Percentiles rank a stretch among this genome's conserved stretches.
Conservation (phyloP, 306 rosid species). For the Carpinus fangiana region DNA sequence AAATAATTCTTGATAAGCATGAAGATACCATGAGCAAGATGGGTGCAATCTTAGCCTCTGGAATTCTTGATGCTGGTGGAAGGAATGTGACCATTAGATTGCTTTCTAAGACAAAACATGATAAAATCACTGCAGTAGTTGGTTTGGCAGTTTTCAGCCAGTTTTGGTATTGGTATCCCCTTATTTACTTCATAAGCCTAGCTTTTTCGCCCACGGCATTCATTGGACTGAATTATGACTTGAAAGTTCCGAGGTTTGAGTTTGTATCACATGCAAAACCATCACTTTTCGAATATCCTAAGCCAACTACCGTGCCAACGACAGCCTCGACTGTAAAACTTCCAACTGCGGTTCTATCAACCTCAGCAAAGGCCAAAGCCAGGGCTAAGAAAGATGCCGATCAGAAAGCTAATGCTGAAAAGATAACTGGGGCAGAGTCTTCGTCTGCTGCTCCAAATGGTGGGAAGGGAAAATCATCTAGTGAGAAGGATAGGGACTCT, state of each 20-base stretch:
- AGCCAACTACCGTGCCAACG: constrained; percentile 77
- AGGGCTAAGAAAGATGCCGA: constrained; percentile 97
- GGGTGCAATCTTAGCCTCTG: constrained; percentile 99
- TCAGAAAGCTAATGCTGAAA: constrained; percentile 79
- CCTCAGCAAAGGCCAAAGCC: constrained; percentile 96
- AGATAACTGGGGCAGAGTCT: constrained; percentile 55
- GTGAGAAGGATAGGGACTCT: constrained; percentile 83
- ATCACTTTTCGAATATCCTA: constrained; percentile 91
- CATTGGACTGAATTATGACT: constrained; percentile 84
- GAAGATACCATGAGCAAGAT: constrained; percentile 99
- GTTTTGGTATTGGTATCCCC: constrained; percentile 99
- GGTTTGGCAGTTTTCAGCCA: constrained; percentile 99
- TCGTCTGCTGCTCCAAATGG: constrained; percentile 47
- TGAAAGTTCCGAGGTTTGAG: constrained; percentile 88
- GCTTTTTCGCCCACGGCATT: constrained; percentile 93
- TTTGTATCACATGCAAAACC: constrained; percentile 93
- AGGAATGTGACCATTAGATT: constrained; percentile 92
- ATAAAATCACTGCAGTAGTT: constrained; percentile 91
- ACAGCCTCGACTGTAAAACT: constrained; percentile 87
- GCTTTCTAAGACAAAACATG: constrained; percentile 93
- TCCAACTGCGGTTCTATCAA: constrained; percentile 95
- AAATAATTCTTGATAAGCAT: constrained; percentile 94
- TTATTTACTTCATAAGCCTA: constrained; percentile 85
- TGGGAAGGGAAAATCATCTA: constrained; percentile 71
- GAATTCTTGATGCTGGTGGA: constrained; percentile 99